Evolutionary conservation across 2,329 filamentous ascomycete genomes (phyloP), one percentile per base, ranked within the genome.

Genomic region (Waltergamsia citrina): DNA sequence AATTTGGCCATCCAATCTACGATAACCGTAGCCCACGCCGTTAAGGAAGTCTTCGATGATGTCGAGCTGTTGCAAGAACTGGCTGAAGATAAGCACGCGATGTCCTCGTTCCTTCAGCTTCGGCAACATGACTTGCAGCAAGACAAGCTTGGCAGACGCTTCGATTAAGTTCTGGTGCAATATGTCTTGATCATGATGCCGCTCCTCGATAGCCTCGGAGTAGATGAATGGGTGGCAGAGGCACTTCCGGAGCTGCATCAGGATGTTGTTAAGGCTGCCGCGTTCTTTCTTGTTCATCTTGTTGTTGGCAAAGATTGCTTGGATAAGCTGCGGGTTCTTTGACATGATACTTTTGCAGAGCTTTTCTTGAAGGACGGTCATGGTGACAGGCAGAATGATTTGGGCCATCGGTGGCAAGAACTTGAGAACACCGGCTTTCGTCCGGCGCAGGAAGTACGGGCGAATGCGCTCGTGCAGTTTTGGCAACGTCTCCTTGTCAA

Each of bases 141-240:
- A 63, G 38, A 90, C 71, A 5, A 98, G 71, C 56, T 98, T 98
- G 1, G 85, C 77, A 5, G 87, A 93, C 0, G 93, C 93, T 48
- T 94, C 88, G 2, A 98, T 74, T 3, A 98, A 68, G 48, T 94
- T 94, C 18, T 78, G 76, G 49, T 88, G 78, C 27, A 83, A 71
- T 4, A 78, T 65, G 6, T 63, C 63, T 2, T 71, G 56, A 35
- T 80, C 68, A 2, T 78, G 64, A 1, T 71, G 73, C 31, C 77
- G 76, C 54, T 98, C 92, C 57, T 98, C 93, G 38, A 98, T 92
- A 16, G 83, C 80, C 26, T 76, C 69, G 48, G 79, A 95, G 65
- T 95, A 98, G 32, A 96, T 78, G 52, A 96, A 98, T 0, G 93
- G 92, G 56, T 98, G 93, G 43, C 90, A 95, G 3, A 98, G 67